Evolutionary conservation across 2,329 filamentous ascomycete species (phyloP).

Genomic region (Scorias spongiosa): DNA sequence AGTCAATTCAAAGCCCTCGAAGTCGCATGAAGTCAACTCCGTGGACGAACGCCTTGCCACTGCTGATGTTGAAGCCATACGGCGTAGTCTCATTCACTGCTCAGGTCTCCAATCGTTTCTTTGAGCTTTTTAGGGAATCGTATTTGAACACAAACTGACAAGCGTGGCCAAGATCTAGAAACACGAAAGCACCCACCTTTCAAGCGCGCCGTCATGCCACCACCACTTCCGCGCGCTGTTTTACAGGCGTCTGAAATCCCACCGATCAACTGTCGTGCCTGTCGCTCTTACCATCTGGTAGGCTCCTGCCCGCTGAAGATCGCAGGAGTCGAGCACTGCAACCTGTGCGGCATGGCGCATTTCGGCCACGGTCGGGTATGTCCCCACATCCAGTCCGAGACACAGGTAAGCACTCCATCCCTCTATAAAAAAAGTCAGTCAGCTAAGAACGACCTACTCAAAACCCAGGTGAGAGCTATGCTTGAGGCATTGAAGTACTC

Average conservation of each 20-base stretch:
- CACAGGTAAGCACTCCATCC: conserved; percentile 16
- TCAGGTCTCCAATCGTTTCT: no score
- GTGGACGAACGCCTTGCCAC: neutral
- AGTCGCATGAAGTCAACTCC: neutral
- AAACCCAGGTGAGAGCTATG: conserved; percentile 49
- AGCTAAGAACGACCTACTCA: conserved; percentile 3
- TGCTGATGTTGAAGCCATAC: neutral
- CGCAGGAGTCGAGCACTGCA: conserved; percentile 45
- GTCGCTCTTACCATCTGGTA: conserved; percentile 35
- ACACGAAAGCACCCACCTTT: neutral
- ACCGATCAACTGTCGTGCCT: conserved; percentile 35
- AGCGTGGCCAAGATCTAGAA: neutral
- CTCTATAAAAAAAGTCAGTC: neutral
- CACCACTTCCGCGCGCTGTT: conserved; percentile 9
- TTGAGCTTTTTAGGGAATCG: no score
- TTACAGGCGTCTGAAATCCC: conserved; percentile 6
- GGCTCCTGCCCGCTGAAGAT: conserved; percentile 48
- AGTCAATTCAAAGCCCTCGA: neutral
- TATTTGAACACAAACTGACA: no score
- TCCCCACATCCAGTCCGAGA: conserved; percentile 46
- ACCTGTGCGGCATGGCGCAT: conserved; percentile 49
- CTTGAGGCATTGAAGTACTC: conserved; percentile 45
- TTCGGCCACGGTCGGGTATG: conserved; percentile 42
- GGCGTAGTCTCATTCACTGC: no score
- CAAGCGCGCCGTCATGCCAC: conserved; percentile 2